A percentile compares a stretch with the other conserved stretches of the same genome.
Conservation (phyloP, 768 basidiomycete genomes). For the Hericium coralloides region DNA sequence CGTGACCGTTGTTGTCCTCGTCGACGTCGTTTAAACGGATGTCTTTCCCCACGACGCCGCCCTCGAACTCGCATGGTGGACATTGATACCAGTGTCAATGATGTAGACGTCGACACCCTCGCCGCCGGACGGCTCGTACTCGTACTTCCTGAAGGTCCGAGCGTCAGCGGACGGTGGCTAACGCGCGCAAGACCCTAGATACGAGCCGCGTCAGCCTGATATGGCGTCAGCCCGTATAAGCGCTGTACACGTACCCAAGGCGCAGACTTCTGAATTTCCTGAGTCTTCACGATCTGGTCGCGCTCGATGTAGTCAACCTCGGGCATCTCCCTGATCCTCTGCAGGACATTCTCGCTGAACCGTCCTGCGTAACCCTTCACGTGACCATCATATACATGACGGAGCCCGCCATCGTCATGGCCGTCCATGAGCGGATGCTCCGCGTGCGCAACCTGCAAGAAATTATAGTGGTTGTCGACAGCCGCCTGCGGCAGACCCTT, state of each 20-base stretch:
- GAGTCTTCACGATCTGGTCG: conserved; percentile 86
- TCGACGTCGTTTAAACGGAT: conserved; percentile 79
- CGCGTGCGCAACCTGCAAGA: conserved; percentile 57
- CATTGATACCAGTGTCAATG: conserved; percentile 86
- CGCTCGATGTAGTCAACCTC: conserved; percentile 91
- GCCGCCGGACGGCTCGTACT: conserved; percentile 63
- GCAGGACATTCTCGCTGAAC: conserved; percentile 62
- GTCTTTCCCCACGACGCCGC: conserved; percentile 89
- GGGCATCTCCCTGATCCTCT: conserved; percentile 71
- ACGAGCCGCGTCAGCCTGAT: conserved; percentile 8
- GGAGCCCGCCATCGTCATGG: conserved; percentile 41
- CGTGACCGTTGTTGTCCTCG: conserved; percentile 92
- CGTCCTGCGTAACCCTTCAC: conserved; percentile 74
- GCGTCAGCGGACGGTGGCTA: conserved; percentile 74
- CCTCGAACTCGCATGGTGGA: conserved; percentile 80
- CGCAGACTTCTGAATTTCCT: conserved; percentile 59
- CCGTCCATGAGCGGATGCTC: conserved; percentile 38
- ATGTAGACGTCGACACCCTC: conserved; percentile 91
- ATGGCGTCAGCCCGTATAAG: not conserved
- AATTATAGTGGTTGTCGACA: conserved; percentile 71
- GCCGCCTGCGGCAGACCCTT: conserved; percentile 47
- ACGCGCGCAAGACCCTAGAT: conserved; percentile 88
- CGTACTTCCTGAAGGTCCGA: conserved; percentile 82
- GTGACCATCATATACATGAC: conserved; percentile 70
- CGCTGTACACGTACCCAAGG: conserved; percentile 64